Evolutionary conservation across 1,284 basidiomycete genomes (phyloP).

Genomic region (Cutaneotrichosporon sp.): DNA sequence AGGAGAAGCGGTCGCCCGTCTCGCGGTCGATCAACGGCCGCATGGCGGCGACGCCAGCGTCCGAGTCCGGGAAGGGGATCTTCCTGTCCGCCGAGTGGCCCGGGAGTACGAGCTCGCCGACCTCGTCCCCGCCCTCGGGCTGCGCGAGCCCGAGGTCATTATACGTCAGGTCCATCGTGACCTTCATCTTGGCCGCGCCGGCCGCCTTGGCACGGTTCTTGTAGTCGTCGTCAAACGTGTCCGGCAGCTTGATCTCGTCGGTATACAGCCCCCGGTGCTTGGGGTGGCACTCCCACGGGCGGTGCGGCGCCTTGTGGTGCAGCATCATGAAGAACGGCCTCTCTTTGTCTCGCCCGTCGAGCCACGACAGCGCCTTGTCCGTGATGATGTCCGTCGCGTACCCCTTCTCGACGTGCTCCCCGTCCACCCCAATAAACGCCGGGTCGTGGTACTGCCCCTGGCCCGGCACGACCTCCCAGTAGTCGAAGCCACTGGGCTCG

Average conservation of each 20-base stretch:
- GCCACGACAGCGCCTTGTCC: constrained; percentile 33
- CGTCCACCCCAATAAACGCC: constrained; percentile 24
- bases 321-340: constrained; percentile 34
- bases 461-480: constrained; percentile 32
- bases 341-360: constrained; percentile 21
- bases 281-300: constrained; percentile 33
- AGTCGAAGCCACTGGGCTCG: constrained; percentile 32
- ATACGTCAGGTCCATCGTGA: constrained; percentile 31
- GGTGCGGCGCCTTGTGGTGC: constrained; percentile 33
- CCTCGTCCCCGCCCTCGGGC: constrained; percentile 27
- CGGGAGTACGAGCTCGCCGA: constrained; percentile 13
- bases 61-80: constrained; percentile 24
- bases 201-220: constrained; percentile 32
- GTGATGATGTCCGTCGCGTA: constrained; percentile 38
- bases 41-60: constrained; percentile 22
- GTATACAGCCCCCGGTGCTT: constrained; percentile 31
- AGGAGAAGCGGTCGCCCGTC: constrained; percentile 26
- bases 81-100: constrained; percentile 10
- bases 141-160: constrained; percentile 28
- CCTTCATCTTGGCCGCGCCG: constrained; percentile 31
- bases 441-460: constrained; percentile 35
- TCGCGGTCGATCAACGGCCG: constrained; percentile 23
- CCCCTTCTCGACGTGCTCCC: constrained; percentile 22
- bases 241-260: constrained; percentile 29
- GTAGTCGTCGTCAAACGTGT: constrained; percentile 33